Evolutionary conservation across 176 grass and related monocot species (phyloP).

Genomic region (Chloris gayana): DNA sequence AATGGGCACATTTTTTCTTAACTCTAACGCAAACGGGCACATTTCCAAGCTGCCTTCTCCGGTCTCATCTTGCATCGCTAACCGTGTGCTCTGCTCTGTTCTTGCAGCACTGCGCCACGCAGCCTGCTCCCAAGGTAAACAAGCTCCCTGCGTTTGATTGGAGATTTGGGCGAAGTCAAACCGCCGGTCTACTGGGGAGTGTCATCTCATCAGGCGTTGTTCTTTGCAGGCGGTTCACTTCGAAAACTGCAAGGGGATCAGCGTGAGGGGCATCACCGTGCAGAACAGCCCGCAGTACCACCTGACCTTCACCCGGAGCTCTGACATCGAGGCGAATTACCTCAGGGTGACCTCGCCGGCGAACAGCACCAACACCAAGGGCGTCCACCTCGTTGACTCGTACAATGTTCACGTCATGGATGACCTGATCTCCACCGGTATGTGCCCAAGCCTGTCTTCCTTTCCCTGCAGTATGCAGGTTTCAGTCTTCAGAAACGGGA

Average conservation of each 20-base stretch:
- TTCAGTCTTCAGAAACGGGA: not conserved
- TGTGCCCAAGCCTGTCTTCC: not conserved
- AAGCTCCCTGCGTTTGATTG: not conserved
- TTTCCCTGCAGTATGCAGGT: not conserved
- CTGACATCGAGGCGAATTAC: constrained; percentile 44
- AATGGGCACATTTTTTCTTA: too few species aligned
- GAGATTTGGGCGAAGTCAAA: not conserved
- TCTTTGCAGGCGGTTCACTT: constrained; percentile 66
- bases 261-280: constrained; percentile 52
- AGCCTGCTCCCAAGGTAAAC: constrained; percentile 52
- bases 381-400: constrained; percentile 63
- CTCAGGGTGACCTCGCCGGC: constrained; percentile 71
- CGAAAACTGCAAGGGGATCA: constrained; percentile 53
- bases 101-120: constrained; percentile 37
- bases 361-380: constrained; percentile 73
- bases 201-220: not conserved
- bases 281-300: constrained; percentile 67
- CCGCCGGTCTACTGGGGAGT: not conserved
- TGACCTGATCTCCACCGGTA: constrained; percentile 59
- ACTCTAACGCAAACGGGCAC: too few species aligned
- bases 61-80: not conserved
- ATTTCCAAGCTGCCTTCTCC: not conserved
- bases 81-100: not conserved
- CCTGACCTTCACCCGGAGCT: constrained; percentile 65
- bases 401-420: constrained; percentile 52